A percentile compares a stretch with the other conserved stretches of the same genome.
phyloP scores from a whole-genome alignment of 768 basidiomycete species.

The Mycena rosella region DNA sequence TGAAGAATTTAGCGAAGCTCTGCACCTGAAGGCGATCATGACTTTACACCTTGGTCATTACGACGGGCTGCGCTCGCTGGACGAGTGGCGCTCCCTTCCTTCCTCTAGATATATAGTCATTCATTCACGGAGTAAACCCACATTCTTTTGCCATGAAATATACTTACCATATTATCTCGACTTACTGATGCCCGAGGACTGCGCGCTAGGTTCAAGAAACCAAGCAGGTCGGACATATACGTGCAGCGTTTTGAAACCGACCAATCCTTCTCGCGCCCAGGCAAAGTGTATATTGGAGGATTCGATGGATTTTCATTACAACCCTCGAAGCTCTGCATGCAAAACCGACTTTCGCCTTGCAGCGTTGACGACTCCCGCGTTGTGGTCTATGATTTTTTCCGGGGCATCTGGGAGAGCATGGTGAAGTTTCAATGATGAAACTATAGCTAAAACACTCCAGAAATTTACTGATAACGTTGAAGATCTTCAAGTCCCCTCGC shows the following conservation, averaged over 20 bases:
- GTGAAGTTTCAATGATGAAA: not conserved
- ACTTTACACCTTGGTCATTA: no score
- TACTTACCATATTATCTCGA: not conserved
- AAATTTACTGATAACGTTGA: slow-evolving; percentile 4
- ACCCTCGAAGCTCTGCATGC: no score
- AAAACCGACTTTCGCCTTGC: slow-evolving; percentile 14
- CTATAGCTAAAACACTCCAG: not conserved
- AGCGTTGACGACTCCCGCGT: slow-evolving; percentile 6
- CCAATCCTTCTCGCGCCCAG: not conserved
- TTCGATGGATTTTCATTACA: slow-evolving; percentile 18
- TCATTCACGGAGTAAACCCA: no score
- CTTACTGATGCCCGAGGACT: not conserved
- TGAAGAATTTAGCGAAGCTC: slow-evolving; percentile 25
- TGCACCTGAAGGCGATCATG: no score
- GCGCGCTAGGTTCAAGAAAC: not conserved
- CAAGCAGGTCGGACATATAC: no score
- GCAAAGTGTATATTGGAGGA: slow-evolving; percentile 6
- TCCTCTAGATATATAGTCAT: no score
- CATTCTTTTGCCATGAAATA: no score
- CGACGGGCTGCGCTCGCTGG: no score
- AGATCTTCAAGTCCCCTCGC: slow-evolving; percentile 14
- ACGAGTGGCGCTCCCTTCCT: no score
- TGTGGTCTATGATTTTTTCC: slow-evolving; percentile 23
- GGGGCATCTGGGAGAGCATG: not conserved
- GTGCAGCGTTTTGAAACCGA: no score